Evolutionary conservation across 306 rosid species (phyloP), one percentile per base, ranked within the genome.

Genomic region (Dryas octopetala): DNA sequence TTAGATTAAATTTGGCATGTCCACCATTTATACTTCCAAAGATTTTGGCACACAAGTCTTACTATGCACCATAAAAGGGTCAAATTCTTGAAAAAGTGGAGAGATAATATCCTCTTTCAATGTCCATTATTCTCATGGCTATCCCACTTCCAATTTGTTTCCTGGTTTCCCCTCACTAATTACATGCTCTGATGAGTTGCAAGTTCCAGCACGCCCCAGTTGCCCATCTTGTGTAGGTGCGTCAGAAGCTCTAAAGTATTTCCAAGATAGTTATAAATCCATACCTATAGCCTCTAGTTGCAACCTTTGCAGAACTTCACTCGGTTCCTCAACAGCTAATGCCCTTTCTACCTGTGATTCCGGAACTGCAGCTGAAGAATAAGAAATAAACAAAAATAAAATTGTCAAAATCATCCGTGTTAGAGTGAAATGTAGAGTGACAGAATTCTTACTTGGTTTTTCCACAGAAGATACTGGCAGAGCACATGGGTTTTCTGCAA

Each of bases 211-310:
- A 61, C 11, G 13, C 3, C 61, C 51, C n/a, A 40, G 58, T 2
- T 61, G 38, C 64, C 62, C 7, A 51, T 69, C 23, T 43, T 19
- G 7, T 47, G n/a, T 57, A 68, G 38, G 0, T 23, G 17, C 1
- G 46, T 62, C 26, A 26, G 55, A 44, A 66, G 53, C 62, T 72
- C 40, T 1, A 12, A 71, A 26, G 41, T 19, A 50, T 28, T 65
- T 41, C 57, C 53, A 78, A 75, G 17, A 50, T 6, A 71, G 15
- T 72, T 48, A 59, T 4, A 54, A 77, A 41, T n/a, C 19, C 82
- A 59, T 84, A 93, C 97, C 98, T 76, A 87, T 77, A 61, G 93
- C 94, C 74, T 89, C 90, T 44, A 89, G 83, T 78, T 91, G 94
- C 64, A 4, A 80, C 53, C 86, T 32, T 12, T 32, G 23, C n/a